phyloP scores from a whole-genome alignment of 2,329 filamentous ascomycete genomes.

The Ophiocordyceps camponoti-rufipedis region DNA sequence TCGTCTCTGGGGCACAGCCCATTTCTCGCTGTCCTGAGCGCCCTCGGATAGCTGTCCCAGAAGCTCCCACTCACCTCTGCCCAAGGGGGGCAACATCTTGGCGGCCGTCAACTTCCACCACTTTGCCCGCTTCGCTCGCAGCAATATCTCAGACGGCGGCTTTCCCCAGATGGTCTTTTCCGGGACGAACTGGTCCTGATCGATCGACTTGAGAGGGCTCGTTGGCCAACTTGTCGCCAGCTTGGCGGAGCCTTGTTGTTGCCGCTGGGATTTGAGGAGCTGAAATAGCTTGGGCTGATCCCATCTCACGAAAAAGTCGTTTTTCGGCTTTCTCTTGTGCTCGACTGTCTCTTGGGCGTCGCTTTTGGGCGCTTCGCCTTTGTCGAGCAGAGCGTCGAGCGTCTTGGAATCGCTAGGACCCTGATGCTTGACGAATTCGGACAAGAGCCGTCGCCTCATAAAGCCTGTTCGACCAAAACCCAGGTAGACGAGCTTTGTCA shows the following conservation, averaged over 20 bases:
- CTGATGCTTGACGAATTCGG: constrained; percentile 16
- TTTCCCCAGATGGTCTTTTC: constrained; percentile 30
- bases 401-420: constrained; percentile 21
- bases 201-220: constrained; percentile 9
- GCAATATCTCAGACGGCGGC: constrained; percentile 18
- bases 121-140: constrained; percentile 22
- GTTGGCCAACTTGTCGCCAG: constrained; percentile 9
- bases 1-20: constrained; percentile 18
- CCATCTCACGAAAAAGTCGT: constrained; percentile 28
- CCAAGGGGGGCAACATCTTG: constrained; percentile 35
- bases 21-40: constrained; percentile 15
- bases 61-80: constrained; percentile 33
- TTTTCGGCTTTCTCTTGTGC: constrained; percentile 3
- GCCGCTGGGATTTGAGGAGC: constrained; percentile 23
- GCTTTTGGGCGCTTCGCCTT: neutral
- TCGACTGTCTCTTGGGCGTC: too few relatives aligned
- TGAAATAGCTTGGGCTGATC: constrained; percentile 23
- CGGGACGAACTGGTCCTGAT: constrained; percentile 20
- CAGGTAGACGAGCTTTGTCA: constrained; percentile 27
- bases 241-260: constrained; percentile 10
- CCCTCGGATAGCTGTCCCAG: constrained; percentile 28
- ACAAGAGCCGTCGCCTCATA: constrained; percentile 28
- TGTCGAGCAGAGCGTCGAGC: constrained; percentile 12
- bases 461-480: constrained; percentile 35
- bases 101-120: constrained; percentile 28